Conservation (phyloP, 108 stramenopile genomes). For the Cyclostephanos tholiformis region DNA sequence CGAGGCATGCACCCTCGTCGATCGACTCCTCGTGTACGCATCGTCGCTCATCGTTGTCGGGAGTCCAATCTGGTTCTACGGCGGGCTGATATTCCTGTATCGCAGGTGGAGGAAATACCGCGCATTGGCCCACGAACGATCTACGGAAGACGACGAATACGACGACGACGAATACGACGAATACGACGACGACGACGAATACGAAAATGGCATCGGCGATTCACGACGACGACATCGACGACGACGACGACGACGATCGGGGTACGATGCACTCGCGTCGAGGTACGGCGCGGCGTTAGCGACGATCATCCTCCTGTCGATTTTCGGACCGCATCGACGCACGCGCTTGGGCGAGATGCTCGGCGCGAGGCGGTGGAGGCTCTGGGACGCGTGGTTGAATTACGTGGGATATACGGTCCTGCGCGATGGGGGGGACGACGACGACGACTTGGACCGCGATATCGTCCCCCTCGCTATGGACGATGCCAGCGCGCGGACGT, state of each 20-base stretch:
- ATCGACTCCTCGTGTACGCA: slow-evolving; percentile 44
- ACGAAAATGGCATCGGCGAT: slow-evolving; percentile 16
- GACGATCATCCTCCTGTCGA: slow-evolving; percentile 22
- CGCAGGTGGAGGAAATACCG: slow-evolving; percentile 46
- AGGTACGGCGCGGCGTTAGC: slow-evolving; percentile 35
- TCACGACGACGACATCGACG: not conserved
- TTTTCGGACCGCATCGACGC: slow-evolving; percentile 76
- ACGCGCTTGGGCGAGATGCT: slow-evolving; percentile 54
- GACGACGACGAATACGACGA: not conserved
- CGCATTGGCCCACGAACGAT: too few relatives aligned
- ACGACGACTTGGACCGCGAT: too few relatives aligned
- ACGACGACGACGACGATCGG: slow-evolving; percentile 5
- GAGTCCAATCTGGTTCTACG: slow-evolving; percentile 51
- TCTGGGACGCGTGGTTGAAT: slow-evolving; percentile 83
- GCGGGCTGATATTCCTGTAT: slow-evolving; percentile 37
- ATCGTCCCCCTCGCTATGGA: too few relatives aligned
- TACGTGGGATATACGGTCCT: slow-evolving; percentile 79
- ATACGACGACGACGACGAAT: not conserved
- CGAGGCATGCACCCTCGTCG: slow-evolving; percentile 37
- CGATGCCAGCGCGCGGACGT: not conserved
- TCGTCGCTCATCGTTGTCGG: slow-evolving; percentile 48
- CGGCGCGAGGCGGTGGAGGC: slow-evolving; percentile 63
- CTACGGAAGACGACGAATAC: too few relatives aligned
- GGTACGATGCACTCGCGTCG: slow-evolving; percentile 21
- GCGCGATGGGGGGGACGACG: slow-evolving; percentile 46